Evolutionary conservation across 495 filamentous ascomycete species (phyloP), one percentile per base, ranked within the genome.

Genomic region (Aspergillus steynii): DNA sequence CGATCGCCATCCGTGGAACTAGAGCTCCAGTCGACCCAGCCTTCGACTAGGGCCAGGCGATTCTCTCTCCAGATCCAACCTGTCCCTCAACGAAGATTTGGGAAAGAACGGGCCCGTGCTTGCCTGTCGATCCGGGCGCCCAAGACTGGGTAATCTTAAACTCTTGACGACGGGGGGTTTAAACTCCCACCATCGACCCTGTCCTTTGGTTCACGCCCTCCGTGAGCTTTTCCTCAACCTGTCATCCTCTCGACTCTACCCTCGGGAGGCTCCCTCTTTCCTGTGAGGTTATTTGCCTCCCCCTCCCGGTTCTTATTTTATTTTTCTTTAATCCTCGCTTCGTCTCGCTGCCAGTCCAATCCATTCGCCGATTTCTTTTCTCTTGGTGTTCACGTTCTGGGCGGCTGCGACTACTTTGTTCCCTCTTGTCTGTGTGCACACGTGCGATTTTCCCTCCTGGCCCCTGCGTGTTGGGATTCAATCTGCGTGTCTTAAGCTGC

Each of bases 31-130:
- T 62, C 61, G 64, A 63, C 61, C 64, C 64, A 55, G 55, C 54
- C 51, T 46, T 27, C 29, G 5, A 28, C 37, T 52, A 52, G 53
- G 61, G 61, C 61, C 56, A 68, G 66, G 59, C 64, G 70, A 68
- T 73, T 56, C 67, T 63, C 67, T 63, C 68, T 71, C 66, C 67
- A 67, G 68, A 70, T 74, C 68, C 68, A 68, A 68, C 65, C 62
- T 61, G 66, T 63, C 58, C 61, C 66, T 70, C 58, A 58, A 56
- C 65, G 64, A 69, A 64, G 67, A 62, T 58, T 60, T 61, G 58
- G 50, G 61, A 55, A 54, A 58, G 26, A 37, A 60, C 59, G 59
- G 74, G 75, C 67, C 75, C 72, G 75, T 77, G 75, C 75, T 75
- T 65, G 59, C 34, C 51, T 68, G 72, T 69, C 71, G 74, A 77